These are phyloP conservation scores for Termitomyces sp. DNA, from an alignment of 768 basidiomycete genomes.

Conservation along the genomic window DNA sequence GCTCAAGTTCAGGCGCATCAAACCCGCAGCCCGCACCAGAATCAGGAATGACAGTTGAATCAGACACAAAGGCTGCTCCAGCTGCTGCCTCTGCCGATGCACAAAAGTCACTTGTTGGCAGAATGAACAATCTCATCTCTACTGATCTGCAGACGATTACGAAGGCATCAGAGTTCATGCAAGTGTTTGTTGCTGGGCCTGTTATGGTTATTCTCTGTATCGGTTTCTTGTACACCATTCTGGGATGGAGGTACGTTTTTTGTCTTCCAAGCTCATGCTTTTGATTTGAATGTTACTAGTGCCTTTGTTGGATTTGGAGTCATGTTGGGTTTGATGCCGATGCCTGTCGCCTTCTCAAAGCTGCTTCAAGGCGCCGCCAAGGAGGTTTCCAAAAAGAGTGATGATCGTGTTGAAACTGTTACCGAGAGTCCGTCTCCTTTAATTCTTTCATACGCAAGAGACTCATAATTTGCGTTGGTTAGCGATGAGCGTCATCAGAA, in stretches of 20 bases:
- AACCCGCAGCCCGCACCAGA: slow-evolving; percentile 4
- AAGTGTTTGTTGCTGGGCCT: slow-evolving; percentile 35
- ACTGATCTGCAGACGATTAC: slow-evolving; percentile 48
- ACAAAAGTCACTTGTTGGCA: slow-evolving; percentile 50
- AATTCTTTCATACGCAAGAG: slow-evolving; percentile 6
- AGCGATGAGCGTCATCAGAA: slow-evolving; percentile 57
- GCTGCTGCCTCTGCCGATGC: slow-evolving; percentile 11
- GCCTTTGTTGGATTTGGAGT: slow-evolving; percentile 55
- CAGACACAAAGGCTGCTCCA: slow-evolving; percentile 10
- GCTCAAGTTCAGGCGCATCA: not conserved
- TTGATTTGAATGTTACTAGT: slow-evolving; percentile 29
- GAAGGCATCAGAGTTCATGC: slow-evolving; percentile 32
- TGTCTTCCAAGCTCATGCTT: not conserved
- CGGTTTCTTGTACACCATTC: slow-evolving; percentile 41
- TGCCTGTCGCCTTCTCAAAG: slow-evolving; percentile 54
- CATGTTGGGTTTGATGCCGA: slow-evolving; percentile 49
- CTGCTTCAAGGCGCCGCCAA: slow-evolving; percentile 43
- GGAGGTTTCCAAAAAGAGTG: slow-evolving; percentile 48
- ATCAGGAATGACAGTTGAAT: not conserved
- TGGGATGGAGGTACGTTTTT: slow-evolving; percentile 42
- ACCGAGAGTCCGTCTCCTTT: slow-evolving; percentile 48
- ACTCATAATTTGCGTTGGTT: slow-evolving; percentile 20
- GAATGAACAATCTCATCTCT: slow-evolving; percentile 74
- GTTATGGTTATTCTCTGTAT: slow-evolving; percentile 36
- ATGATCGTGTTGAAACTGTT: slow-evolving; percentile 57